Conservation (phyloP, 1,284 basidiomycete genomes). For the Ceratobasidium sp. region DNA sequence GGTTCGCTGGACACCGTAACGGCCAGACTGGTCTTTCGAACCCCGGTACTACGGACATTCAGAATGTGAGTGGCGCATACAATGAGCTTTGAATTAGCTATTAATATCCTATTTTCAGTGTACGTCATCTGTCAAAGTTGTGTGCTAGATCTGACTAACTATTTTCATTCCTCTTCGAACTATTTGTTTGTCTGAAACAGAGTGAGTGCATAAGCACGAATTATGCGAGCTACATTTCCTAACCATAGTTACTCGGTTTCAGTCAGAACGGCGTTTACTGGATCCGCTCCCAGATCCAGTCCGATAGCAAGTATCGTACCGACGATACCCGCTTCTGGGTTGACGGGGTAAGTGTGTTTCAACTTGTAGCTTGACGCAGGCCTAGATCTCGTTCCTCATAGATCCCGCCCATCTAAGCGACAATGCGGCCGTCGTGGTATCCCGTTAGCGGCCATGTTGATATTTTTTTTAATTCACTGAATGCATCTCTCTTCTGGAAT, state of each 20-base stretch:
- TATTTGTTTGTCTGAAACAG: not conserved
- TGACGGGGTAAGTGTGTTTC: conserved; percentile 5
- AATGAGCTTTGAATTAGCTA: no score
- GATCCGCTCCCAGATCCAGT: conserved; percentile 12
- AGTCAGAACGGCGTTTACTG: conserved; percentile 7
- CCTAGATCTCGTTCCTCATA: not conserved
- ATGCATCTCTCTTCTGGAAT: no score
- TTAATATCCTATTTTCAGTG: not conserved
- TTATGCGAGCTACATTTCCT: not conserved
- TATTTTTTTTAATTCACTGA: no score
- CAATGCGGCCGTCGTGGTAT: no score
- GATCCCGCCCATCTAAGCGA: conserved; percentile 1
- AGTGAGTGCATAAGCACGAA: not conserved
- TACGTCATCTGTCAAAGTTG: not conserved
- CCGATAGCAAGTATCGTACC: conserved; percentile 6
- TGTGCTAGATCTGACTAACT: not conserved
- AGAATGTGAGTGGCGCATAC: conserved; percentile 1
- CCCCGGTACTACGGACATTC: not conserved
- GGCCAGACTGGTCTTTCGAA: not conserved
- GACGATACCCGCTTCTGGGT: conserved; percentile 12
- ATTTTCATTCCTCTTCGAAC: not conserved
- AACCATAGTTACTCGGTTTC: not conserved
- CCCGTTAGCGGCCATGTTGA: no score
- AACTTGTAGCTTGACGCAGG: not conserved
- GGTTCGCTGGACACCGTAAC: conserved; percentile 9